A percentile compares a stretch with the other conserved stretches of the same genome.
Conservation (phyloP, 139 green algal genomes). For the Micractinium sp. region DNA sequence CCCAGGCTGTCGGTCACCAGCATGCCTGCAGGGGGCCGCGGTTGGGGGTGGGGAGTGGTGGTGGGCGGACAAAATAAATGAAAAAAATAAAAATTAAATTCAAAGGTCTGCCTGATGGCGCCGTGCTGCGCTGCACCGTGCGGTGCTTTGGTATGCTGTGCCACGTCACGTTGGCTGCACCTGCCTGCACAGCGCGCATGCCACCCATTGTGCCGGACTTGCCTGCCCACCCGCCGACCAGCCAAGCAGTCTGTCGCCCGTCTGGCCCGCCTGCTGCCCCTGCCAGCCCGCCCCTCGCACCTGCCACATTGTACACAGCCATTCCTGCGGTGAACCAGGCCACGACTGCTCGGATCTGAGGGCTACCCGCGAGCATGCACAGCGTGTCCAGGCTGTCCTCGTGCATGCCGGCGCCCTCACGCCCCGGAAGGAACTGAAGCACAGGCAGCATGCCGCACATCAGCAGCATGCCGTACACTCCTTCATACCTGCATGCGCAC, state of each 20-base stretch:
- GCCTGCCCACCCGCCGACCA: too few relatives aligned
- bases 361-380: conserved; percentile 56
- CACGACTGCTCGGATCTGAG: conserved; percentile 51
- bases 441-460: conserved; percentile 60
- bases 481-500: conserved; percentile 47
- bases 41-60: too few relatives aligned
- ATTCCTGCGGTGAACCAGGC: conserved; percentile 68
- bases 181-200: too few relatives aligned
- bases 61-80: too few relatives aligned
- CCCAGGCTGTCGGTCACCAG: conserved; percentile 71
- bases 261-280: too few relatives aligned
- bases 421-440: conserved; percentile 54
- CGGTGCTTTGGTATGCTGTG: too few relatives aligned
- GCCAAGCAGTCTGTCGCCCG: too few relatives aligned
- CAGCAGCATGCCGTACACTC: conserved; percentile 52
- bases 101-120: too few relatives aligned
- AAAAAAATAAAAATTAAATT: too few relatives aligned
- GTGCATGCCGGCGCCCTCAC: conserved; percentile 82
- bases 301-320: conserved; percentile 72
- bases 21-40: conserved; percentile 55
- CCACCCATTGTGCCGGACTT: too few relatives aligned
- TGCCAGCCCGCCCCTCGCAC: neutral
- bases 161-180: too few relatives aligned
- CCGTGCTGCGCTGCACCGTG: too few relatives aligned
- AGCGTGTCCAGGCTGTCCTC: conserved; percentile 82